phyloP scores from a whole-genome alignment of 495 filamentous ascomycete genomes.

The Ramalina intermedia region DNA sequence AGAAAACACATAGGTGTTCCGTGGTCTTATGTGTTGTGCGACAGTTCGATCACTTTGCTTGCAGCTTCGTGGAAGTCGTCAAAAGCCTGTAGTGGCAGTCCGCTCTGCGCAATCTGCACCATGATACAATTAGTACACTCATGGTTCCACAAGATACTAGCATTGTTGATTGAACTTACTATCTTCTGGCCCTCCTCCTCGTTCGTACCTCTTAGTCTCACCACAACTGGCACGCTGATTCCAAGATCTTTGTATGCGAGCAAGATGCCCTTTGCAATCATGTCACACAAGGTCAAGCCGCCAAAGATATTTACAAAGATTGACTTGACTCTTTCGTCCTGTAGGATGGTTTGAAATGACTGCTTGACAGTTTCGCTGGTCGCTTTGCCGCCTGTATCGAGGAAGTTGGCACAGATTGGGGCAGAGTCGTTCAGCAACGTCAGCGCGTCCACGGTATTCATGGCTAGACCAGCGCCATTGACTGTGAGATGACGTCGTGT shows the following conservation, averaged over 20 bases:
- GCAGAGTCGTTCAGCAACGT: constrained; percentile 39
- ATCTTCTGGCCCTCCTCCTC: constrained; percentile 63
- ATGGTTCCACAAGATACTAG: too few species aligned
- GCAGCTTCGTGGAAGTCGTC: constrained; percentile 74
- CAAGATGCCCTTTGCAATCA: constrained; percentile 78
- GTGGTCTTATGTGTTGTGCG: constrained; percentile 10
- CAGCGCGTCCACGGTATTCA: constrained; percentile 82
- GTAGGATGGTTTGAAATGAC: constrained; percentile 57
- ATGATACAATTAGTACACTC: not conserved
- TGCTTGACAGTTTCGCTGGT: constrained; percentile 71
- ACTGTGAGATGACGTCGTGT: constrained; percentile 26
- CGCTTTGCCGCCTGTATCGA: constrained; percentile 84
- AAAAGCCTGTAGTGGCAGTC: constrained; percentile 58
- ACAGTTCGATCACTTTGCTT: constrained; percentile 55
- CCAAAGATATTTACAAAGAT: constrained; percentile 90
- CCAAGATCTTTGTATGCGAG: constrained; percentile 60
- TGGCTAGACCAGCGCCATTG: constrained; percentile 81
- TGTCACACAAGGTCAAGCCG: constrained; percentile 68
- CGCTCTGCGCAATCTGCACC: constrained; percentile 52
- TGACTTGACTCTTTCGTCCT: constrained; percentile 52
- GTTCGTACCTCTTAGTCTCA: constrained; percentile 71
- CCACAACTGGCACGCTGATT: constrained; percentile 62
- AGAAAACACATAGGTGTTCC: too few species aligned
- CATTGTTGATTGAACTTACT: constrained; percentile 23
- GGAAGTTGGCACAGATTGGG: constrained; percentile 55